A percentile compares a stretch with the other conserved stretches of the same genome.
These are phyloP conservation scores for Cytospora paraplurivora DNA, from an alignment of 2,329 filamentous ascomycete genomes.

Conservation along the genomic window DNA sequence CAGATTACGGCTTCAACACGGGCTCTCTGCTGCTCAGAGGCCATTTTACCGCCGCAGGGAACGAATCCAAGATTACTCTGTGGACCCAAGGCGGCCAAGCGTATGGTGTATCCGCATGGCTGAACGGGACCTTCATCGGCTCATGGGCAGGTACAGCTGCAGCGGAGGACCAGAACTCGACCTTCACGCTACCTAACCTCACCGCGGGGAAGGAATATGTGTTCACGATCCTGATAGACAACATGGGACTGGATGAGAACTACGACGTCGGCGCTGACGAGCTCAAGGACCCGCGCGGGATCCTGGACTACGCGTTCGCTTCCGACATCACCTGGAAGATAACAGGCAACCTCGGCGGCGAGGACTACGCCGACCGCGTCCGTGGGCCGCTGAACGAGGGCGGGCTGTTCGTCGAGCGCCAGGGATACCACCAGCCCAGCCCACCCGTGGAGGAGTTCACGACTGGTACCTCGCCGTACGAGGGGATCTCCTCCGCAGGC, in stretches of 20 bases:
- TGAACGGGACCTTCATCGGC: slow-evolving; percentile 62
- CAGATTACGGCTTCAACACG: slow-evolving; percentile 71
- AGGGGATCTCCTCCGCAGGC: slow-evolving; percentile 48
- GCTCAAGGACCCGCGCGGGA: slow-evolving; percentile 61
- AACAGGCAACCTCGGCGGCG: slow-evolving; percentile 63
- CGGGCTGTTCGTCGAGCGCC: slow-evolving; percentile 56
- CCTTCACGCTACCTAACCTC: slow-evolving; percentile 57
- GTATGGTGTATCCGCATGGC: slow-evolving; percentile 65
- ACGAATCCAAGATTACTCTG: slow-evolving; percentile 57
- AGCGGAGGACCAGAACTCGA: slow-evolving; percentile 51
- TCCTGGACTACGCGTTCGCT: slow-evolving; percentile 57
- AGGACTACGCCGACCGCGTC: slow-evolving; percentile 56
- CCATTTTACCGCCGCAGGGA: slow-evolving; percentile 59
- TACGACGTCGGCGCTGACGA: slow-evolving; percentile 56
- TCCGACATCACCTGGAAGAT: slow-evolving; percentile 60
- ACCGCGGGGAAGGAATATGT: slow-evolving; percentile 54
- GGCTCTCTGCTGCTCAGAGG: slow-evolving; percentile 68
- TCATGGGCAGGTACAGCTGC: slow-evolving; percentile 59
- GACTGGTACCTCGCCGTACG: slow-evolving; percentile 37
- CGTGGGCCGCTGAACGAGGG: slow-evolving; percentile 65
- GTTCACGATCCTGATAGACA: slow-evolving; percentile 68
- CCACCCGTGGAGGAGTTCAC: slow-evolving; percentile 49
- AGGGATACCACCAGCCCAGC: slow-evolving; percentile 57
- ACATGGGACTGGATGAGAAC: slow-evolving; percentile 68
- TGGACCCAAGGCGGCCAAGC: slow-evolving; percentile 64